Conservation (phyloP, 345 rosid species). For the Arabidopsis arenosa region DNA sequence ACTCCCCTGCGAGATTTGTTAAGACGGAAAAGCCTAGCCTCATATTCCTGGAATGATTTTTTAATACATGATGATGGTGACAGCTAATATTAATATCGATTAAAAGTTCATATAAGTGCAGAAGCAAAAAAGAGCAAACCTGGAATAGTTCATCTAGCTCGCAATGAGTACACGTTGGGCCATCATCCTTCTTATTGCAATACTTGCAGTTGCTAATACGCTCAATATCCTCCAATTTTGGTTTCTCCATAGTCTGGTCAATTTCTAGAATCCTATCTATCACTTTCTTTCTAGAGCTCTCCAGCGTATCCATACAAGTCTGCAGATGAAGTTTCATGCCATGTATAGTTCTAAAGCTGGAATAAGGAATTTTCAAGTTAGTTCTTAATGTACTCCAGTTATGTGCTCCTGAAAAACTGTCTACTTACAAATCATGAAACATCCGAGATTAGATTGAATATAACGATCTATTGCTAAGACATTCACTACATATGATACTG, state of each 20-base stretch:
- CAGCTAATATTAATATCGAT: constrained; percentile 8
- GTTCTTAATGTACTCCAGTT: constrained; percentile 16
- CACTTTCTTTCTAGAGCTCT: constrained; percentile 66
- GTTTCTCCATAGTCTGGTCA: constrained; percentile 80
- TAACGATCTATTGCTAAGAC: constrained; percentile 6
- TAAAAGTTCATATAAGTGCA: constrained; percentile 22
- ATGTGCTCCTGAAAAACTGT: constrained; percentile 20
- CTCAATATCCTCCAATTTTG: constrained; percentile 76
- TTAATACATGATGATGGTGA: constrained; percentile 23
- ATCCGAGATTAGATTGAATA: not conserved
- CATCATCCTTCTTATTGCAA: constrained; percentile 73
- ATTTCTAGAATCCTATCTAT: constrained; percentile 72
- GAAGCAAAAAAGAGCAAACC: constrained; percentile 51
- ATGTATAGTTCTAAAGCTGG: constrained; percentile 74
- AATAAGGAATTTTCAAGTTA: constrained; percentile 41
- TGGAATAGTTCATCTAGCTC: constrained; percentile 84
- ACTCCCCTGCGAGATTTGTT: constrained; percentile 69
- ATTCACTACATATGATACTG: constrained; percentile 4
- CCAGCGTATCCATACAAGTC: constrained; percentile 74
- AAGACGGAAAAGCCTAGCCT: constrained; percentile 88
- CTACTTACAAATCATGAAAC: constrained; percentile 21
- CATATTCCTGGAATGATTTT: constrained; percentile 65
- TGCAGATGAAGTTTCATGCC: constrained; percentile 86
- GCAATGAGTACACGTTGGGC: constrained; percentile 82
- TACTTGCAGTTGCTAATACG: constrained; percentile 70